A percentile compares a stretch with the other conserved stretches of the same genome.
phyloP scores from a whole-genome alignment of 2,329 filamentous ascomycete genomes.

The Alternaria gaisen region DNA sequence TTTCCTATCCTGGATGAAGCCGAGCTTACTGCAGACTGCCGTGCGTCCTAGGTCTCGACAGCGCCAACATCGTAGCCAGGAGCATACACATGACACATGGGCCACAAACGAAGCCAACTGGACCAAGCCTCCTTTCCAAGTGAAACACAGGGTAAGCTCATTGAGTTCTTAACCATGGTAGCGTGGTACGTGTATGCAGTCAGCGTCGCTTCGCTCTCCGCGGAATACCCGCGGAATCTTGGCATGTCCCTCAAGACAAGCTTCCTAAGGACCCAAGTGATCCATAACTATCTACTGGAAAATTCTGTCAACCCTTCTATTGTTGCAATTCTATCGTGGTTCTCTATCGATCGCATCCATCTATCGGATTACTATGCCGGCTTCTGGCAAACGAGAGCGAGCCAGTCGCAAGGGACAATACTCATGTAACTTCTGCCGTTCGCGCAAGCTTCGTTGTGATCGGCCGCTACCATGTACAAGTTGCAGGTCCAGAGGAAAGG shows the following conservation, averaged over 20 bases:
- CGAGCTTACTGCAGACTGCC: background rate
- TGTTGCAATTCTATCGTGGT: background rate
- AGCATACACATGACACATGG: background rate
- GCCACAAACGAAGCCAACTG: background rate
- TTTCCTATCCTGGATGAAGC: background rate
- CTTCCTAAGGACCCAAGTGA: background rate
- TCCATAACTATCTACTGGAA: background rate
- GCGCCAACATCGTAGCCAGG: background rate
- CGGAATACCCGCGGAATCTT: background rate
- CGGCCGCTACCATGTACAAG: constrained; percentile 39
- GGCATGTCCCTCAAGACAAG: background rate
- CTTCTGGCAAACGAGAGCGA: background rate
- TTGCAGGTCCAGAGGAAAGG: constrained; percentile 31
- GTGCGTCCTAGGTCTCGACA: background rate
- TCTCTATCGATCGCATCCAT: background rate
- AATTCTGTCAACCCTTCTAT: background rate
- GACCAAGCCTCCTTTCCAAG: too few relatives aligned
- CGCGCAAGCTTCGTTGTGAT: constrained; percentile 40
- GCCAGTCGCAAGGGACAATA: constrained; percentile 23
- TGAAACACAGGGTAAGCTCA: background rate
- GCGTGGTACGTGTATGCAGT: background rate
- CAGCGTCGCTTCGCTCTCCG: background rate
- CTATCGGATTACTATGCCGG: background rate
- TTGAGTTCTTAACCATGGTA: background rate
- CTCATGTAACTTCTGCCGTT: constrained; percentile 38